phyloP scores from a whole-genome alignment of 768 basidiomycete species.

The Vararia minispora region DNA sequence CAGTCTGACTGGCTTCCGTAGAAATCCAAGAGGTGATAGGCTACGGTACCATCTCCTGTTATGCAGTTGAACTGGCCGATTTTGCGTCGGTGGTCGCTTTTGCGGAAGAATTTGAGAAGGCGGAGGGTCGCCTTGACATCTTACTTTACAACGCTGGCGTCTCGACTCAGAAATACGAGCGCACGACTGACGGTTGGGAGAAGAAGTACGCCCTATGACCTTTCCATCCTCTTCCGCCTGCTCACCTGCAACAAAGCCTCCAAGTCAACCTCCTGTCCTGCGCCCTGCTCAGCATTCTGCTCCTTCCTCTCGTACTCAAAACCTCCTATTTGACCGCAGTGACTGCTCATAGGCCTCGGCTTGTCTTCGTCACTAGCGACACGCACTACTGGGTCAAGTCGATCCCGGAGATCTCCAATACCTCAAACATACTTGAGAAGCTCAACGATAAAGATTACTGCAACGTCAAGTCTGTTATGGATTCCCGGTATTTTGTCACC shows the following conservation, averaged over 20 bases:
- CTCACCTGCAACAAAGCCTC: constrained; percentile 20
- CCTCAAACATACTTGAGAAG: constrained; percentile 2
- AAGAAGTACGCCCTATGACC: constrained; percentile 11
- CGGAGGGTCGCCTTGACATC: constrained; percentile 17
- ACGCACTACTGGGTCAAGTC: constrained; percentile 4
- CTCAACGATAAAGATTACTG: constrained; percentile 5
- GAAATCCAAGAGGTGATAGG: no score
- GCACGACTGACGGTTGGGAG: constrained; percentile 21
- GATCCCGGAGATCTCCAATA: constrained; percentile 2
- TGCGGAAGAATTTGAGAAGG: constrained; percentile 13
- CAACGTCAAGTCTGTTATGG: constrained; percentile 7
- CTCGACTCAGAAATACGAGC: constrained; percentile 15
- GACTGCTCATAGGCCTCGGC: constrained; percentile 6
- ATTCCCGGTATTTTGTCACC: constrained; percentile 4
- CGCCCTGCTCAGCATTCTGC: constrained; percentile 3
- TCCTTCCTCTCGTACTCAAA: constrained; percentile 9
- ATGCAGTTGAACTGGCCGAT: constrained; percentile 17
- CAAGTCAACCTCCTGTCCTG: constrained; percentile 29
- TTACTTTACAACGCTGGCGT: constrained; percentile 20
- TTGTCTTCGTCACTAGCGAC: constrained; percentile 10
- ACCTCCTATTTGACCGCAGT: constrained; percentile 7
- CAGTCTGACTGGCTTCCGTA: no score
- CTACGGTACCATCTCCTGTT: no score
- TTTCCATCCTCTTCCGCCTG: not conserved
- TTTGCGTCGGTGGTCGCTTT: constrained; percentile 20